Base-by-base conservation (phyloP, 352 stramenopile species). In the Phytophthora ramorum region DNA sequence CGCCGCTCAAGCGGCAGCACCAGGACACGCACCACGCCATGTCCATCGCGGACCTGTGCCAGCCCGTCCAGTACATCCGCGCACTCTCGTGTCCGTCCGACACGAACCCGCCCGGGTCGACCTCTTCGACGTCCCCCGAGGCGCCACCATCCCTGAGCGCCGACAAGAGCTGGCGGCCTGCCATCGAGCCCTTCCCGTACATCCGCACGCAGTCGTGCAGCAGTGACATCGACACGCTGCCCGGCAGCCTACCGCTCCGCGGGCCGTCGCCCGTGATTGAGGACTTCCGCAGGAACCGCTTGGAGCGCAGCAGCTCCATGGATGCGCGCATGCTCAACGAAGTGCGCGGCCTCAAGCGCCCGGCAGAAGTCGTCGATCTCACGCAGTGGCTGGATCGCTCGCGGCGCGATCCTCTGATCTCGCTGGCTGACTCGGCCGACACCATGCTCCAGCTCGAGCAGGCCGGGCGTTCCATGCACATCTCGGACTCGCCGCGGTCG, bases 81-180 rank as follows among this genome's bases (percentile, higher is more conserved):
- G 79, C 84, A 20, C 66, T 81, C 14, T 93, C 84, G 22, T 93
- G 84, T 71, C 84, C 84, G 24, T 93, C 84, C 20, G 84, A 93
- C 58, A 79, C 83, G n/a, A 86, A 85, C 49, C 55, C 53, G 37
- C 7, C 45, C 17, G 24, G 48, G n/a, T 69, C 49, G 40, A 40
- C 30, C 24, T 30, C 49, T 19, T 24, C 53, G 19, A 66, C 50
- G 40, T 44, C 56, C 0, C 37, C 51, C 9, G 41, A 69, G 22
- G 14, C 1, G 4, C 3, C 14, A 12, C 17, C 54, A 13, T 13
- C 12, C 22, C 22, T 24, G 22, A 3, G 22, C 22, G 32, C 46
- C 7, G 65, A 75, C n/a, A 48, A 63, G 26, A 72, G 22, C 35
- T 78, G 66, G 65, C 45, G 48, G 46, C 56, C 57, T 5, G 37